Conservation (phyloP, 306 rosid species). For the Carpinus viminea region DNA sequence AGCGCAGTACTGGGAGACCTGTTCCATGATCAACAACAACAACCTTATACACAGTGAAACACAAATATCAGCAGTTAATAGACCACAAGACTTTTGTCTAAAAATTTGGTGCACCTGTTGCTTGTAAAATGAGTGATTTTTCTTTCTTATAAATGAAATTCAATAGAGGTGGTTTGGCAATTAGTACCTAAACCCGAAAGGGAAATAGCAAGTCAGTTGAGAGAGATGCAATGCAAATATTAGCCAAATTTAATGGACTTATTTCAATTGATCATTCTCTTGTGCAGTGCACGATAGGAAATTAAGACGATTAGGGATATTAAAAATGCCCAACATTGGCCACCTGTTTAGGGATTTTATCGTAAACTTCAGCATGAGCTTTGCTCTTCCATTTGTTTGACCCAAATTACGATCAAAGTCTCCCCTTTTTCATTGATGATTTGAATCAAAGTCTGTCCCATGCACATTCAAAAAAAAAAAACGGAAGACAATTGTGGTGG, state of each 20-base stretch:
- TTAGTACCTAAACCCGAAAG: background rate
- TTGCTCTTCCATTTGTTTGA: too few species aligned
- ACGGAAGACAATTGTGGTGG: too few species aligned
- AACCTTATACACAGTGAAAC: constrained; percentile 32
- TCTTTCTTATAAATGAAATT: background rate
- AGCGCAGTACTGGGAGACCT: constrained; percentile 68
- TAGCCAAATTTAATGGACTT: background rate
- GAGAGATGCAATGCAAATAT: background rate
- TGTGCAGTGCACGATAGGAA: background rate
- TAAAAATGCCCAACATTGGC: too few species aligned
- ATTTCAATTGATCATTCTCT: background rate
- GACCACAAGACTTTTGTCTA: background rate
- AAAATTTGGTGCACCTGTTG: background rate
- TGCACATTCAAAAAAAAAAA: too few species aligned
- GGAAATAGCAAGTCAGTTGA: background rate
- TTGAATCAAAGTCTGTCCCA: too few species aligned
- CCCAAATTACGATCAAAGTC: too few species aligned
- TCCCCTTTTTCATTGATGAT: too few species aligned
- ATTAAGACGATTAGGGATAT: background rate
- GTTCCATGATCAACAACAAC: constrained; percentile 74
- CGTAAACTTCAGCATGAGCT: too few species aligned
- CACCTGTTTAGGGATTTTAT: too few species aligned
- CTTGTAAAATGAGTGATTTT: background rate
- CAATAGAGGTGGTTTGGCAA: background rate
- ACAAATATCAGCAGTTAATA: background rate